Base-by-base conservation (phyloP, 441 rosid genomes). In the Geranium incanum region DNA sequence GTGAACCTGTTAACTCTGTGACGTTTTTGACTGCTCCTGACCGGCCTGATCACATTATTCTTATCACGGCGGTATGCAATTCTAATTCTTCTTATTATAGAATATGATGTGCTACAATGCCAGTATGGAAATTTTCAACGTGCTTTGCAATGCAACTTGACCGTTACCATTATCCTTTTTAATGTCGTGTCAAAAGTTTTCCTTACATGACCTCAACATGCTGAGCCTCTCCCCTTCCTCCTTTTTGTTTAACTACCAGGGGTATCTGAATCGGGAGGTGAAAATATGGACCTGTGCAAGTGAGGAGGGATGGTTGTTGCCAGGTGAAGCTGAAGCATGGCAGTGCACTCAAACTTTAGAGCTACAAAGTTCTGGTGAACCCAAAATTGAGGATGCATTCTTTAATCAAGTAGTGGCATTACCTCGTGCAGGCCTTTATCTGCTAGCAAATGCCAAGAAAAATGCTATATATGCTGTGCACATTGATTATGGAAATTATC, bases 361-460 rank as follows among this genome's bases (percentile, higher is more conserved):
- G 70, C 78, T 95, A 72, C 90, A 77, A 81, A 84, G 95, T 77
- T 92, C 97, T 41, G 68, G 79, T 76, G 91, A 84, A 73, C 78
- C 91, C 62, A 76, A 72, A 60, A 77, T 80, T 69, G 89, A 86
- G 72, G 89, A 84, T 76, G 89, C 91, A 48, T 90, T 95, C 80
- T 92, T 92, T 72, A 92, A 93, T 80, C 96, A 89, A 84, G 92
- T 88, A 48, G 84, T 88, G 70, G 91, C 88, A 23, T 80, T 91
- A 71, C 80, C 95, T 75, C 88, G 72, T 71, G 87, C 91, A 63
- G 89, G 95, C 72, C 78, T 93, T 28, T 74, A 88, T 76, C 77
- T 95, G 75, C 79, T 95, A 71, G 98, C 97, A 68, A 95, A 95
- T 76, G 98, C 98, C 21, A 90, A 91, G 84, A 90, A 83, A 84